These are phyloP conservation scores for Tulasnella sp. DNA, from an alignment of 768 basidiomycete species.

Conservation along the genomic window DNA sequence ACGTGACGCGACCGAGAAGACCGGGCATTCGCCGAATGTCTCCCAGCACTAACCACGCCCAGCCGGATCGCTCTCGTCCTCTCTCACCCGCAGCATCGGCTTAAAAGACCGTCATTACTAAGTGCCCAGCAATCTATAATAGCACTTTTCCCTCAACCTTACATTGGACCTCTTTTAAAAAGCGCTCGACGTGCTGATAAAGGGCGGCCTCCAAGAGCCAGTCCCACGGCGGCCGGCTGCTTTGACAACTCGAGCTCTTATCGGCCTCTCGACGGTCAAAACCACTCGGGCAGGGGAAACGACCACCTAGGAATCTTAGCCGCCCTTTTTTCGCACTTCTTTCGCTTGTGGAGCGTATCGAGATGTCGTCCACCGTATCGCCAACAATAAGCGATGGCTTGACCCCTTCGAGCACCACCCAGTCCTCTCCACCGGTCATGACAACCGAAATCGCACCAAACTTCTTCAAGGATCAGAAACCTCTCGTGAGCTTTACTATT, in stretches of 20 bases:
- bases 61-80: not conserved
- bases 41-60: not conserved
- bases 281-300: not conserved
- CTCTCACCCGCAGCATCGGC: not conserved
- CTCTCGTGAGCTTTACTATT: not conserved
- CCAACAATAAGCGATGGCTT: not conserved
- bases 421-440: not conserved
- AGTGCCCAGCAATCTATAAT: not conserved
- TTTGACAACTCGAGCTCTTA: not conserved
- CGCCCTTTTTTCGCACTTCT: not conserved
- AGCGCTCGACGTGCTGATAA: not conserved
- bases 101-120: not conserved
- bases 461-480: not conserved
- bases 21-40: not conserved
- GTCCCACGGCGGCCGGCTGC: not conserved
- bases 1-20: constrained; percentile 6
- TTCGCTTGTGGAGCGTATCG: not conserved
- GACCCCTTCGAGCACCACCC: not conserved
- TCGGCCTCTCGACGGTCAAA: not conserved
- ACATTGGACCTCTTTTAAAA: not conserved
- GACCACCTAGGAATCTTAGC: not conserved
- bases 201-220: not conserved
- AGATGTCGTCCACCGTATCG: not conserved
- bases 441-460: not conserved
- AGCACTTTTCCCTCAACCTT: not conserved